Percentiles rank a stretch among this genome's conserved stretches.
Conservation (phyloP, 2,329 filamentous ascomycete species). For the Grosmannia clavigera region DNA sequence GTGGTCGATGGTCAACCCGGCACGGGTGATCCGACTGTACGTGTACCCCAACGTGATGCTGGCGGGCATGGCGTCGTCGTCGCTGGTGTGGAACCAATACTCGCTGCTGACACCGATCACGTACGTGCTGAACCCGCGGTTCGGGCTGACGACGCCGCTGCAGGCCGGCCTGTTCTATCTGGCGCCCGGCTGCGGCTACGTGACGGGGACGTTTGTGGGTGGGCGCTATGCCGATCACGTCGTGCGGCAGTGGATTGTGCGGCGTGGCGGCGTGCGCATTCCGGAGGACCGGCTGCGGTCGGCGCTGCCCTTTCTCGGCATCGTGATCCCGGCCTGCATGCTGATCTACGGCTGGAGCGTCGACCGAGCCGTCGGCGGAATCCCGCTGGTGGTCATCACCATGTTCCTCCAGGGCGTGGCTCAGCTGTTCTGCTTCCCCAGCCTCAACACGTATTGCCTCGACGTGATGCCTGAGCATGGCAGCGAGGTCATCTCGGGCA, state of each 20-base stretch:
- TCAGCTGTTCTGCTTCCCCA: conserved; percentile 58
- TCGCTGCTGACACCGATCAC: conserved; percentile 54
- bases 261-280: conserved; percentile 41
- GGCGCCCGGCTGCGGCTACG: conserved; percentile 54
- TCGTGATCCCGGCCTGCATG: conserved; percentile 38
- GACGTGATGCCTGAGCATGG: conserved; percentile 65
- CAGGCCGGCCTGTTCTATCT: conserved; percentile 59
- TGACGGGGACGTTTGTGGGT: conserved; percentile 53
- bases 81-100: conserved; percentile 62
- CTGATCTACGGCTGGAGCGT: conserved; percentile 45
- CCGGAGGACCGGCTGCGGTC: conserved; percentile 58
- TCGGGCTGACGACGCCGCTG: conserved; percentile 49
- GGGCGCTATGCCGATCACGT: conserved; percentile 55
- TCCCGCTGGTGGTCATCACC: conserved; percentile 45
- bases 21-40: conserved; percentile 44
- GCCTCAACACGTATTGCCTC: conserved; percentile 62
- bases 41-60: conserved; percentile 53
- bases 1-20: conserved; percentile 47
- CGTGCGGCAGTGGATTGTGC: conserved; percentile 48
- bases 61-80: conserved; percentile 42
- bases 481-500: conserved; percentile 66
- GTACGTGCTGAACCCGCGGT: conserved; percentile 59
- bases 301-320: conserved; percentile 44
- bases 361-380: conserved; percentile 25
- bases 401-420: conserved; percentile 60